Percentiles rank a stretch among this genome's conserved stretches.
Conservation (phyloP, 169 alveolate genomes). For the Plasmodium berghei region DNA sequence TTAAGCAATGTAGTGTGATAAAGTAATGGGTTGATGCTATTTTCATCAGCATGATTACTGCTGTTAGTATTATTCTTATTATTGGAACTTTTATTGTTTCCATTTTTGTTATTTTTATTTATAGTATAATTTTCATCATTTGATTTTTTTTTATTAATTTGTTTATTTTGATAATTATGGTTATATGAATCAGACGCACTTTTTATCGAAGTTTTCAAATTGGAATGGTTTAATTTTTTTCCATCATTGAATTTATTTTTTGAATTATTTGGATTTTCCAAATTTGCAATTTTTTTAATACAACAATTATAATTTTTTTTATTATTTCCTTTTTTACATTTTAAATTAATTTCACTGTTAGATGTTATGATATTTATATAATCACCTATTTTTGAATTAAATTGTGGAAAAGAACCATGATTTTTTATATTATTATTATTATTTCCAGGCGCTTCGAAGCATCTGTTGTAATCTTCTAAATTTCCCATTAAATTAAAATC, state of each 20-base stretch:
- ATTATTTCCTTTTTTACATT: constrained; percentile 13
- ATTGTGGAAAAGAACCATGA: constrained; percentile 20
- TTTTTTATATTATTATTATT: constrained; percentile 13
- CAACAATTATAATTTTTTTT: constrained; percentile 16
- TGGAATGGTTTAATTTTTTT: constrained; percentile 6
- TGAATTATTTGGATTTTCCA: constrained; percentile 16
- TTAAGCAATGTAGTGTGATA: background rate
- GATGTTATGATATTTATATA: constrained; percentile 35
- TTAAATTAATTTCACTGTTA: constrained; percentile 17
- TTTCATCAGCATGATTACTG: too few relatives aligned
- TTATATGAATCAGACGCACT: constrained; percentile 18
- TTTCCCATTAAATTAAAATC: constrained; percentile 65
- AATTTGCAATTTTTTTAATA: constrained; percentile 18
- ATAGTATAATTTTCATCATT: constrained; percentile 23
- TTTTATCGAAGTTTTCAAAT: constrained; percentile 6
- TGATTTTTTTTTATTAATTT: constrained; percentile 4
- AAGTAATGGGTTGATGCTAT: too few relatives aligned
- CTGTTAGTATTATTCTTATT: too few relatives aligned
- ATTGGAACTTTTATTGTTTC: constrained; percentile 21
- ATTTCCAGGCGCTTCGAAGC: constrained; percentile 32
- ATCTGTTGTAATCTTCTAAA: constrained; percentile 42
- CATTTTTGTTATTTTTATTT: constrained; percentile 17
- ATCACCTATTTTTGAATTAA: constrained; percentile 42
- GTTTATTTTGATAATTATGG: constrained; percentile 17
- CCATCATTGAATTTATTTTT: constrained; percentile 30